Conservation (phyloP, 177 flowering plant species). For the Vitis hybrid region DNA sequence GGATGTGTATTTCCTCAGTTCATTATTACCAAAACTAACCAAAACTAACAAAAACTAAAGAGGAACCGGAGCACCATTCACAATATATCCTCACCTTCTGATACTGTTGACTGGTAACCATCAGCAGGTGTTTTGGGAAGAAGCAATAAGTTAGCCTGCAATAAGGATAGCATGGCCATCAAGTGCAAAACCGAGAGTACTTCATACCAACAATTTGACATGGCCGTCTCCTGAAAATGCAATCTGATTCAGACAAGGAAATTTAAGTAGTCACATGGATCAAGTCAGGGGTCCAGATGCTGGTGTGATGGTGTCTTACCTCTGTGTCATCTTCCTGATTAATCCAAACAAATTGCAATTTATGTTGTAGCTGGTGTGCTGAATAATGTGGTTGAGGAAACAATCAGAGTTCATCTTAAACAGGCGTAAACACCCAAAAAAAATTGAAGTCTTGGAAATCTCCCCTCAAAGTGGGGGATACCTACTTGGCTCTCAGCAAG, state of each 20-base stretch:
- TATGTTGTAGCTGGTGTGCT: constrained; percentile 78
- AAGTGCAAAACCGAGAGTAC: constrained; percentile 86
- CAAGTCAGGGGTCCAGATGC: neutral
- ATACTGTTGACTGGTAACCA: constrained; percentile 84
- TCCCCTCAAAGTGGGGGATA: too few relatives aligned
- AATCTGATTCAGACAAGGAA: too few relatives aligned
- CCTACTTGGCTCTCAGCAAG: too few relatives aligned
- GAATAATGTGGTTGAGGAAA: constrained; percentile 26
- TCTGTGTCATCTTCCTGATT: constrained; percentile 93
- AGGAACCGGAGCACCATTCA: neutral
- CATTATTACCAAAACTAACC: too few relatives aligned
- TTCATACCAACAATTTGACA: constrained; percentile 92
- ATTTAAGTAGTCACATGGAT: constrained; percentile 10
- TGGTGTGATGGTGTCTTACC: constrained; percentile 35
- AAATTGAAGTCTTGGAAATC: too few relatives aligned
- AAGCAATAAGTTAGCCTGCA: constrained; percentile 84
- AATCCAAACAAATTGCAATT: constrained; percentile 82
- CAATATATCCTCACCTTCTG: constrained; percentile 64
- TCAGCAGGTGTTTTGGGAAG: constrained; percentile 79
- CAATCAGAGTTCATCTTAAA: constrained; percentile 4
- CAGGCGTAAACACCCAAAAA: too few relatives aligned
- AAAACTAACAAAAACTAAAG: too few relatives aligned
- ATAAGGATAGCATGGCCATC: constrained; percentile 82
- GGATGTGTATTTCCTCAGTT: too few relatives aligned
- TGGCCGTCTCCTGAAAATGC: constrained; percentile 70